phyloP scores from a whole-genome alignment of 192 early-diverging fungal species.

The Chytriomyces hyalinus region DNA sequence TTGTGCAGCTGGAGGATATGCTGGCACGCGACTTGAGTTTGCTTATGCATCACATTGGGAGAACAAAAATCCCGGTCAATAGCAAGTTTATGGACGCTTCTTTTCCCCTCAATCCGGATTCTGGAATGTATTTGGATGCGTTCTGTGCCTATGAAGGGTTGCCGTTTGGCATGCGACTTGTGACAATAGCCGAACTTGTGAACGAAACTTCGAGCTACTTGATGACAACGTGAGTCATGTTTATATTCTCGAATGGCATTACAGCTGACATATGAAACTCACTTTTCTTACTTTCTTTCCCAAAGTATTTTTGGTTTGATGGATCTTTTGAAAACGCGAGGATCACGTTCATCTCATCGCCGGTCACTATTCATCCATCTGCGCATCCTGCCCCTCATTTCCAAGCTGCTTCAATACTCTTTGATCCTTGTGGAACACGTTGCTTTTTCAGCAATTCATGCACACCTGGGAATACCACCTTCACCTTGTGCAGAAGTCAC shows the following conservation, averaged over 20 bases:
- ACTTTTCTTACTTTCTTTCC: background rate
- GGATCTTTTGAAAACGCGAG: background rate
- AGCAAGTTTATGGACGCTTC: background rate
- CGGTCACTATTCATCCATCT: background rate
- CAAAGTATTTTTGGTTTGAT: background rate
- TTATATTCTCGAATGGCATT: background rate
- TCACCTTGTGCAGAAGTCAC: background rate
- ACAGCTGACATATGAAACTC: background rate
- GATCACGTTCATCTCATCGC: constrained; percentile 8
- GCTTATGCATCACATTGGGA: background rate
- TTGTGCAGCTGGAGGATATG: background rate
- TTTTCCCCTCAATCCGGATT: background rate
- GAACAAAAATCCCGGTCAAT: background rate
- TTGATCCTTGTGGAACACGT: background rate
- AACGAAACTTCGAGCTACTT: background rate
- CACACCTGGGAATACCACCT: background rate
- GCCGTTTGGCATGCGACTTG: constrained; percentile 3
- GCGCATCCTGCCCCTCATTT: background rate
- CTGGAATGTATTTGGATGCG: background rate
- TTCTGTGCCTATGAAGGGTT: background rate
- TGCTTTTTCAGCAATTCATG: background rate
- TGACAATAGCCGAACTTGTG: constrained; percentile 3
- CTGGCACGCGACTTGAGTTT: background rate
- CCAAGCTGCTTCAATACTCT: background rate
- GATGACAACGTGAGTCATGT: background rate